Evolutionary conservation across 2,329 filamentous ascomycete genomes (phyloP).

Genomic region (Sporothrix protearum): DNA sequence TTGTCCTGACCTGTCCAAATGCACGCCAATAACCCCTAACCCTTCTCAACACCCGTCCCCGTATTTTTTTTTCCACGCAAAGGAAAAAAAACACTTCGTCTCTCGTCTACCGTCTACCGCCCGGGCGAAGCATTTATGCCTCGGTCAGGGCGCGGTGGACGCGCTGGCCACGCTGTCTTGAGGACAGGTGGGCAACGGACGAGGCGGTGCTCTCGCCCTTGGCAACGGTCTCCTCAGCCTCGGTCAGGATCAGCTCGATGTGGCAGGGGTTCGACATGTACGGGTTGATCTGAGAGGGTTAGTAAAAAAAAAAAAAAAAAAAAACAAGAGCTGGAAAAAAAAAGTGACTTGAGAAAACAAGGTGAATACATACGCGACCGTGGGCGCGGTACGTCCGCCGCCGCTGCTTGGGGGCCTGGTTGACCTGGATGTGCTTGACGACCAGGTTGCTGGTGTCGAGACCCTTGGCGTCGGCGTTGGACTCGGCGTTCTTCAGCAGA

Average conservation of each 20-base stretch:
- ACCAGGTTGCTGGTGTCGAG: slow-evolving; percentile 96
- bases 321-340: neutral
- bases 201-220: slow-evolving; percentile 71
- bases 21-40: slow-evolving; percentile 20
- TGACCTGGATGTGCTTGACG: slow-evolving; percentile 99
- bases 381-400: slow-evolving; percentile 99
- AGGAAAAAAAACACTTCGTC: neutral
- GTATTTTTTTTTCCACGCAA: neutral
- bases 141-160: slow-evolving; percentile 62
- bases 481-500: slow-evolving; percentile 95
- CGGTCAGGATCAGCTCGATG: slow-evolving; percentile 99
- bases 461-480: slow-evolving; percentile 95
- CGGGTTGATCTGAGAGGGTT: slow-evolving; percentile 78
- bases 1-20: slow-evolving; percentile 19
- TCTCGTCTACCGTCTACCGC: neutral
- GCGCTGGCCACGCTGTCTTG: slow-evolving; percentile 82
- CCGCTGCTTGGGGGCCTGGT: slow-evolving; percentile 99
- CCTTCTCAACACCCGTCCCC: slow-evolving; percentile 2
- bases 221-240: slow-evolving; percentile 92
- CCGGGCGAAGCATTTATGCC: slow-evolving; percentile 45
- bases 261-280: slow-evolving; percentile 99
- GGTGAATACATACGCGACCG: slow-evolving; percentile 88
- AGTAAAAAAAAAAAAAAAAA: neutral
- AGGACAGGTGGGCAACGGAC: slow-evolving; percentile 71
- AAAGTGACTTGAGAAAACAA: too few relatives aligned